phyloP scores from a whole-genome alignment of 2,329 filamentous ascomycete genomes.

The Epichloe scottii region DNA sequence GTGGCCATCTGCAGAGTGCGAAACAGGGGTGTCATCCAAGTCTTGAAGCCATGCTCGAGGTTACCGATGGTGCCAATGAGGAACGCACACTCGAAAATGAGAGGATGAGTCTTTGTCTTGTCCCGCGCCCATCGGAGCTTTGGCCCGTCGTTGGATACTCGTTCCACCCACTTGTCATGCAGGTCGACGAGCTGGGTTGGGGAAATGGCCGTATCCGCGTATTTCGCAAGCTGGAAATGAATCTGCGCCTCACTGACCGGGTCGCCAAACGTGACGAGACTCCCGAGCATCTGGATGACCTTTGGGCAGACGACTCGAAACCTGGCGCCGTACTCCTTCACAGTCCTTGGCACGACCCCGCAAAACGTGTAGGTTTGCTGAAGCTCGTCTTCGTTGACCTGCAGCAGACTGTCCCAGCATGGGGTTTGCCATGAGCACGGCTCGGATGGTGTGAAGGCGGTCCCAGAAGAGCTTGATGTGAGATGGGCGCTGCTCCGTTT shows the following conservation, averaged over 20 bases:
- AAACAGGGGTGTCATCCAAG: not conserved
- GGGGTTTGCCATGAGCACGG: not conserved
- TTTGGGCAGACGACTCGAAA: constrained; percentile 6
- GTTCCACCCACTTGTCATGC: not conserved
- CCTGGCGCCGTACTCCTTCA: constrained; percentile 9
- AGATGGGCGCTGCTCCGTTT: no score
- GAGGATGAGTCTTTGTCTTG: not conserved
- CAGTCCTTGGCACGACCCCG: constrained; percentile 13
- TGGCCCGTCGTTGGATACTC: not conserved
- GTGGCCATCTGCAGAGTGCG: constrained; percentile 3
- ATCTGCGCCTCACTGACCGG: not conserved
- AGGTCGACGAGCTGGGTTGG: not conserved
- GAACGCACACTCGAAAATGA: constrained; percentile 8
- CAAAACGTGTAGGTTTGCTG: constrained; percentile 7
- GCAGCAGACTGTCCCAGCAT: not conserved
- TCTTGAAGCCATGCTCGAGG: not conserved
- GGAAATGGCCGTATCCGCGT: not conserved
- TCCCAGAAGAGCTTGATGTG: no score
- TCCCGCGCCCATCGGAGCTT: not conserved
- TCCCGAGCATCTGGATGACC: constrained; percentile 9
- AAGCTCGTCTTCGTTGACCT: not conserved
- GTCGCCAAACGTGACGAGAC: constrained; percentile 8
- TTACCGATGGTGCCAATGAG: not conserved
- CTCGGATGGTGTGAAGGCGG: not conserved
- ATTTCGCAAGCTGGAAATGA: not conserved